Evolutionary conservation across 2,329 filamentous ascomycete species (phyloP).

Genomic region (Monosporascus sp.): DNA sequence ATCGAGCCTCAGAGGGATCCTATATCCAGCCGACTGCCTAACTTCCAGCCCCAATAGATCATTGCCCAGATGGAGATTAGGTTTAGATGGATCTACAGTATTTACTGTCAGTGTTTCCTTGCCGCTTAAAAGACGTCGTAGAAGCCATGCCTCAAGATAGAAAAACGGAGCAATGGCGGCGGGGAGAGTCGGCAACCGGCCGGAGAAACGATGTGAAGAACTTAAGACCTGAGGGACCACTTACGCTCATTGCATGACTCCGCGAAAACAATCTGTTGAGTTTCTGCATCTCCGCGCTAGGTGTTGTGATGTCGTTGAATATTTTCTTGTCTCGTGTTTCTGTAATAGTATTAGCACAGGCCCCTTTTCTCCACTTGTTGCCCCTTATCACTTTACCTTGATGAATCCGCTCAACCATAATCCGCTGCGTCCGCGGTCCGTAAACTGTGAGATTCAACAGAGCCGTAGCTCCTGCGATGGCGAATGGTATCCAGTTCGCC

Average conservation of each 20-base stretch:
- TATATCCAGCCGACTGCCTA: constrained; percentile 20
- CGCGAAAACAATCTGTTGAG: constrained; percentile 28
- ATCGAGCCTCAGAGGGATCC: background rate
- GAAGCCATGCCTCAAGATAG: too few relatives aligned
- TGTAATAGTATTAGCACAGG: constrained; percentile 5
- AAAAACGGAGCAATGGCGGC: too few relatives aligned
- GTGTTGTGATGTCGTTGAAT: constrained; percentile 1
- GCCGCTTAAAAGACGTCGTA: background rate
- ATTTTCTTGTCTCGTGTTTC: constrained; percentile 14
- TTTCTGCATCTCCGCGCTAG: constrained; percentile 19
- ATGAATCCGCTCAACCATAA: constrained; percentile 27
- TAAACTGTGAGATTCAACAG: constrained; percentile 31
- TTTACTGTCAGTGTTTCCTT: background rate
- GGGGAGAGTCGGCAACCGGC: too few relatives aligned
- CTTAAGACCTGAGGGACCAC: background rate
- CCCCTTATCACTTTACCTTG: constrained; percentile 18
- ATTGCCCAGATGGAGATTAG: constrained; percentile 28
- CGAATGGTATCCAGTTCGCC: constrained; percentile 30
- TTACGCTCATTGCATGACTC: constrained; percentile 33
- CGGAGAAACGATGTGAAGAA: background rate
- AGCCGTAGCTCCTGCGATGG: constrained; percentile 25
- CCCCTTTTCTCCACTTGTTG: constrained; percentile 1
- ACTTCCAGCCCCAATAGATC: constrained; percentile 25
- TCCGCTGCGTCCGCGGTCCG: constrained; percentile 29
- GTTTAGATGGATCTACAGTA: constrained; percentile 32